Evolutionary conservation across 2,329 filamentous ascomycete genomes (phyloP).

Genomic region (Cladosporium sp.): DNA sequence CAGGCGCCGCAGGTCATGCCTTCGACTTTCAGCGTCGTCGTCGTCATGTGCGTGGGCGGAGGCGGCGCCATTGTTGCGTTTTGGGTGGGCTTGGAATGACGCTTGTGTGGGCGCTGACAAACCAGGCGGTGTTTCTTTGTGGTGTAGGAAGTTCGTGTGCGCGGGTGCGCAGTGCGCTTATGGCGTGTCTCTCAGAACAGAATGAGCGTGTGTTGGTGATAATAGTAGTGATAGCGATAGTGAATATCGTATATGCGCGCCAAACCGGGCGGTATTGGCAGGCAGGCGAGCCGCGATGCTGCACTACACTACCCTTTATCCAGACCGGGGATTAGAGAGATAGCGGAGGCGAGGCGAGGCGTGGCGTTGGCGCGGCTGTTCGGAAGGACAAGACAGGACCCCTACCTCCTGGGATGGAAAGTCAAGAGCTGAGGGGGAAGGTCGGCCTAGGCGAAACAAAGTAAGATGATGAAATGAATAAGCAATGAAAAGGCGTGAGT

Average conservation of each 20-base stretch:
- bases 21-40: constrained; percentile 83
- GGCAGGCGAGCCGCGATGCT: constrained; percentile 3
- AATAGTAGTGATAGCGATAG: neutral
- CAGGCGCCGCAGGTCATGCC: constrained; percentile 90
- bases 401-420: no score
- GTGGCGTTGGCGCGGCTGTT: neutral
- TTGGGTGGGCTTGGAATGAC: neutral
- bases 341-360: constrained; percentile 8
- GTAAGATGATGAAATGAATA: no score
- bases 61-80: constrained; percentile 13
- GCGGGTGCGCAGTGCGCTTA: neutral
- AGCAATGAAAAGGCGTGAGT: no score
- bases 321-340: constrained; percentile 6
- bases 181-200: constrained; percentile 1
- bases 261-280: neutral
- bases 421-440: no score
- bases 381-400: neutral
- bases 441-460: no score
- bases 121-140: neutral
- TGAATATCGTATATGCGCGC: no score
- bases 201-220: no score
- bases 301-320: neutral
- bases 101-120: neutral
- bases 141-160: neutral
- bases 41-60: constrained; percentile 61